Conservation (phyloP, 257 asterid species). For the Primulina tabacum region DNA sequence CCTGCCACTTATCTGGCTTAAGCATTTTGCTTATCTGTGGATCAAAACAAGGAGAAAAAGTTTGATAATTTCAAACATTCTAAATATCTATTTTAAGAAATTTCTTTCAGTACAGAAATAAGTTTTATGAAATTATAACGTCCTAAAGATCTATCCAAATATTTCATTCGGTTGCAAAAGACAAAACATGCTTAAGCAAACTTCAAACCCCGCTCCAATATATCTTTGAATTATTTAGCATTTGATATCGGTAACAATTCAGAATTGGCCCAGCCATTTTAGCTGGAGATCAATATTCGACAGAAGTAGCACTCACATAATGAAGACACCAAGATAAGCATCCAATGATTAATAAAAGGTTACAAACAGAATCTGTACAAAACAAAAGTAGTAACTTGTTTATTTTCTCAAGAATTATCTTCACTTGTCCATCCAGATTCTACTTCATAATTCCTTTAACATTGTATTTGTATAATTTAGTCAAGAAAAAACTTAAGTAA, state of each 20-base stretch:
- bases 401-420: conserved; percentile 1
- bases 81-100: conserved; percentile 1
- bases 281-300: conserved; percentile 19
- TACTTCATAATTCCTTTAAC: not conserved
- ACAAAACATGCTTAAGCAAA: conserved; percentile 19
- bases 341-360: conserved; percentile 12
- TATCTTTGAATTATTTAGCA: not conserved
- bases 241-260: conserved; percentile 6
- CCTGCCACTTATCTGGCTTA: conserved; percentile 96
- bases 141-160: not conserved
- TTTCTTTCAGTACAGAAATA: conserved; percentile 1
- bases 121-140: conserved; percentile 1
- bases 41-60: conserved; percentile 21
- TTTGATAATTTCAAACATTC: conserved; percentile 9
- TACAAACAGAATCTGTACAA: conserved; percentile 10
- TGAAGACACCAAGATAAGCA: not conserved
- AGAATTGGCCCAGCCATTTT: conserved; percentile 5
- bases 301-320: conserved; percentile 18
- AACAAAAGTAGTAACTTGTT: not conserved
- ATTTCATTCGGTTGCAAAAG: conserved; percentile 13
- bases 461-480: not conserved
- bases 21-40: conserved; percentile 88
- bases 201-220: conserved; percentile 3
- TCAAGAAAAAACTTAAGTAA: not conserved
- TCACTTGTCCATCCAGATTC: not conserved